A percentile compares a stretch with the other conserved stretches of the same genome.
phyloP scores from a whole-genome alignment of 1,284 basidiomycete species.

The Pseudozyma sp. region DNA sequence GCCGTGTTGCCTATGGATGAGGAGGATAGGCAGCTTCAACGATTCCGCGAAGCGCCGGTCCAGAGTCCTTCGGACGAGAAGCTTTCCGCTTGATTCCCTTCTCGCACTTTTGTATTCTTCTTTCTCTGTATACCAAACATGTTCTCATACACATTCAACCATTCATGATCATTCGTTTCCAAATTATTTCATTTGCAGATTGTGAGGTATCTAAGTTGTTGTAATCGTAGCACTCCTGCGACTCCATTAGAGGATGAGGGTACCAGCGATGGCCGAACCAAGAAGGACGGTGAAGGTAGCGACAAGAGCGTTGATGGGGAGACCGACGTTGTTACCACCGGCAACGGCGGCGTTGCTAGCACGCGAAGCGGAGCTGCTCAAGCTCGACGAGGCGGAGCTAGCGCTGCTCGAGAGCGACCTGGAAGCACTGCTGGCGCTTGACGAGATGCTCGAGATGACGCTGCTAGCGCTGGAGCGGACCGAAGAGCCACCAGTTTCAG shows the following conservation, averaged over 20 bases:
- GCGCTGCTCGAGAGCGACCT: background rate
- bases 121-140: slow-evolving; percentile 5
- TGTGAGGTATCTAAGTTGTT: slow-evolving; percentile 5
- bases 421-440: slow-evolving; percentile 2
- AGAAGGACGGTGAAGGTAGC: slow-evolving; percentile 17
- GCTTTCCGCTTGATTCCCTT: slow-evolving; percentile 15
- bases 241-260: slow-evolving; percentile 19
- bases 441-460: background rate
- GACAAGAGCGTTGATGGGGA: slow-evolving; percentile 14
- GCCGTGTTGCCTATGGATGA: slow-evolving; percentile 54
- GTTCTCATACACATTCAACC: background rate
- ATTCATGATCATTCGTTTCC: background rate
- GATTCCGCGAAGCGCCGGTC: slow-evolving; percentile 1
- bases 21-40: slow-evolving; percentile 45
- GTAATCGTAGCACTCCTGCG: background rate
- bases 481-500: background rate
- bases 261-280: slow-evolving; percentile 24
- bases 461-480: background rate
- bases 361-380: background rate
- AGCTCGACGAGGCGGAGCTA: slow-evolving; percentile 2
- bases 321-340: background rate
- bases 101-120: background rate
- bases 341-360: slow-evolving; percentile 4
- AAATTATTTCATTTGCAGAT: background rate
- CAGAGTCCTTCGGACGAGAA: slow-evolving; percentile 22